Conservation (phyloP, 2,329 filamentous ascomycete species). For the Talaromyces sp. region DNA sequence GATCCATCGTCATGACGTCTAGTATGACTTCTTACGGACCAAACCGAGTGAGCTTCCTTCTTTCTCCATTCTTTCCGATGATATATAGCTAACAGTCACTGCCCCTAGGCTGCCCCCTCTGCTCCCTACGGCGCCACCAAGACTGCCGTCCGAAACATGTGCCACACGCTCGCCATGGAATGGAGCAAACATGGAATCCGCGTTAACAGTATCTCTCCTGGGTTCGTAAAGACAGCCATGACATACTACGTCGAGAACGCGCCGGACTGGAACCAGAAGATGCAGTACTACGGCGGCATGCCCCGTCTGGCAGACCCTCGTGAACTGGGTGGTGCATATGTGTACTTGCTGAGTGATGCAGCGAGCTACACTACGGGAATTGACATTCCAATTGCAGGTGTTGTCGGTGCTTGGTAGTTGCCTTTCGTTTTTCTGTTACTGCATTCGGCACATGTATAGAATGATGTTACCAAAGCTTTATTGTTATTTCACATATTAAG, state of each 20-base stretch:
- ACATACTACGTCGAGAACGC: constrained; percentile 50
- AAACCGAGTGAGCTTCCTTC: constrained; percentile 30
- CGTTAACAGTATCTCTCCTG: constrained; percentile 44
- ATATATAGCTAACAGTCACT: neutral
- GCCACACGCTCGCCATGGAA: constrained; percentile 42
- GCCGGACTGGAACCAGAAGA: constrained; percentile 53
- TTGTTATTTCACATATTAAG: no score
- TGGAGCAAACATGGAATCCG: constrained; percentile 38
- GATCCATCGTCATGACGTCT: constrained; percentile 42
- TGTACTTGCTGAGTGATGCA: constrained; percentile 51
- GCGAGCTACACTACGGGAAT: constrained; percentile 34
- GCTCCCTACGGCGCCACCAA: constrained; percentile 47
- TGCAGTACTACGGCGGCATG: constrained; percentile 58
- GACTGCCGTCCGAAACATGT: constrained; percentile 32
- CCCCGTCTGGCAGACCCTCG: constrained; percentile 50
- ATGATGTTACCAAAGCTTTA: neutral
- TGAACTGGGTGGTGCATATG: constrained; percentile 54
- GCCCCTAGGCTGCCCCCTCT: constrained; percentile 42
- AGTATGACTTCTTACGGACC: constrained; percentile 48
- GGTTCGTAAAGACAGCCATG: constrained; percentile 41
- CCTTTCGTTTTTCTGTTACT: neutral
- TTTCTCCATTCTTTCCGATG: neutral
- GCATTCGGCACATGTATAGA: neutral
- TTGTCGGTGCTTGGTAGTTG: constrained; percentile 29
- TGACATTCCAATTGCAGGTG: constrained; percentile 36